A percentile compares a stretch with the other conserved stretches of the same genome.
These are phyloP conservation scores for Pestalotiopsis sp. DNA, from an alignment of 2,329 filamentous ascomycete genomes.

Conservation along the genomic window DNA sequence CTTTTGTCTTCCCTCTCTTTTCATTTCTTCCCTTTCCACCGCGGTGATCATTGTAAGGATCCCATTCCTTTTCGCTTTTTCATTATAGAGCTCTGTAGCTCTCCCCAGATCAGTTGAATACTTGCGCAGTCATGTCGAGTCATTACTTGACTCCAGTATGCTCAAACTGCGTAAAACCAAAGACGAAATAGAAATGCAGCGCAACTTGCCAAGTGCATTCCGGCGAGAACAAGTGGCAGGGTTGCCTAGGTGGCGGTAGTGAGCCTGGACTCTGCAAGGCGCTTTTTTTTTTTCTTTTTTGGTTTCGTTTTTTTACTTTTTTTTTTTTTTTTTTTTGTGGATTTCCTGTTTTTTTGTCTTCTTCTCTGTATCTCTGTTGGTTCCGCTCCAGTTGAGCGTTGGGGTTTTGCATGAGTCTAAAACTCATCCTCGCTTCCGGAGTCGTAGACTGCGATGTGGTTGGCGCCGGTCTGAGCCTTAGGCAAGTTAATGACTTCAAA, in stretches of 20 bases:
- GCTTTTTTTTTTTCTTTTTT: background rate
- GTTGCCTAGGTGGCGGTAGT: background rate
- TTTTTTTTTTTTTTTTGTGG: background rate
- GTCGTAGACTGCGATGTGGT: slow-evolving; percentile 2
- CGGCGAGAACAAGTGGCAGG: too few species aligned
- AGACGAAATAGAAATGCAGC: background rate
- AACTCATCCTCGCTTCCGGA: slow-evolving; percentile 11
- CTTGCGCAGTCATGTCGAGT: background rate
- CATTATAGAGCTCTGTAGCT: background rate
- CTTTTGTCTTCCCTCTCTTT: background rate
- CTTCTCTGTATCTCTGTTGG: background rate
- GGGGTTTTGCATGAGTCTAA: background rate
- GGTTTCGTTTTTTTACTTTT: too few species aligned
- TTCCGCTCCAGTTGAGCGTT: background rate
- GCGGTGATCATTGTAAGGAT: background rate
- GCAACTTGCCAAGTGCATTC: background rate
- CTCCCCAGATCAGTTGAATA: background rate
- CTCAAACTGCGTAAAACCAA: background rate
- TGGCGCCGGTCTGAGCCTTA: background rate
- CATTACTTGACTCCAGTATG: background rate
- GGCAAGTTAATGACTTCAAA: background rate
- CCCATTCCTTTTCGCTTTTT: background rate
- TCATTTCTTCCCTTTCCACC: background rate
- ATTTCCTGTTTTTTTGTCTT: background rate
- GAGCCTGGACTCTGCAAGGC: background rate